Percentiles rank a stretch among this genome's conserved stretches.
Evolutionary conservation across 2,329 filamentous ascomycete species (phyloP).

Genomic region (Trematosphaeria pertusa): DNA sequence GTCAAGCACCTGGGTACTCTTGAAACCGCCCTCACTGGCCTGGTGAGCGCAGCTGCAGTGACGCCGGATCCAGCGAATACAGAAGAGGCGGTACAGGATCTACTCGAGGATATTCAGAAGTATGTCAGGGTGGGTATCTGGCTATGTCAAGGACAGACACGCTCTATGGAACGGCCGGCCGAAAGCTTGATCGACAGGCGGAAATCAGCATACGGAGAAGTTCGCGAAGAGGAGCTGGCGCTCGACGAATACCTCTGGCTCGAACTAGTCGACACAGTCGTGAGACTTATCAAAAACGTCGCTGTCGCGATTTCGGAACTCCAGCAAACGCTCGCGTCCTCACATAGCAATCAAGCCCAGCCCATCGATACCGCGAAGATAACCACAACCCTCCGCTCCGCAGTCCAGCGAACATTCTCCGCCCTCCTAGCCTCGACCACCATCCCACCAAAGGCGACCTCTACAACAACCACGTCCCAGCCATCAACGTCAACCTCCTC

Average conservation of each 20-base stretch:
- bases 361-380: constrained; percentile 66
- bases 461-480: constrained; percentile 31
- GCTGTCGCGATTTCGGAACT: constrained; percentile 56
- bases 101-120: constrained; percentile 81
- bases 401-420: constrained; percentile 91
- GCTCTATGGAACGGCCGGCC: constrained; percentile 54
- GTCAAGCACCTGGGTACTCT: constrained; percentile 81
- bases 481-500: constrained; percentile 13
- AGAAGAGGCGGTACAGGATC: constrained; percentile 72
- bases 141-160: constrained; percentile 88
- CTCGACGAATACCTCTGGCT: constrained; percentile 71
- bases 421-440: constrained; percentile 77
- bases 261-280: constrained; percentile 68
- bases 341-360: constrained; percentile 23
- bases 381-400: constrained; percentile 71
- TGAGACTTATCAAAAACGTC: constrained; percentile 59
- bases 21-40: constrained; percentile 76
- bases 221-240: constrained; percentile 65
- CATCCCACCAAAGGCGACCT: constrained; percentile 28
- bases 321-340: constrained; percentile 33
- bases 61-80: constrained; percentile 64
- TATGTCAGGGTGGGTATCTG: constrained; percentile 93
- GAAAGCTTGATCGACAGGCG: constrained; percentile 49
- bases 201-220: constrained; percentile 45
- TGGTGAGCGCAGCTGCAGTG: constrained; percentile 69